These are phyloP conservation scores for Cornus florida DNA, from an alignment of 148 eudicot genomes.

Conservation along the genomic window DNA sequence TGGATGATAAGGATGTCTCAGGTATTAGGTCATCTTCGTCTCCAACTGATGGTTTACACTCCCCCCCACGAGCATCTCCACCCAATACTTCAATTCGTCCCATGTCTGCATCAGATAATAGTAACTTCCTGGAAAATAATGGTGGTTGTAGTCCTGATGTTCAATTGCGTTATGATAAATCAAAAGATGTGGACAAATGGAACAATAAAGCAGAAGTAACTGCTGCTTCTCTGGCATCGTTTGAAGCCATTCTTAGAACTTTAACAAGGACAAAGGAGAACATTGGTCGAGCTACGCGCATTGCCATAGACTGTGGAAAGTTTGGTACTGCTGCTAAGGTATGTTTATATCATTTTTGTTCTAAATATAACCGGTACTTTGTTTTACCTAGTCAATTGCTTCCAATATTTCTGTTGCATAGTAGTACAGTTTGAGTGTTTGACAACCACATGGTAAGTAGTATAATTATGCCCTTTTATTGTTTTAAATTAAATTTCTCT, in stretches of 20 bases:
- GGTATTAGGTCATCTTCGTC: conserved; percentile 37
- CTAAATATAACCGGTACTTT: neutral
- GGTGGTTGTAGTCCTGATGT: conserved; percentile 41
- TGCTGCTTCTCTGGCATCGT: conserved; percentile 64
- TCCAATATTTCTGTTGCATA: neutral
- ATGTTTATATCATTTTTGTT: conserved; percentile 8
- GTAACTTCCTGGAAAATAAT: conserved; percentile 30
- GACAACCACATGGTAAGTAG: neutral
- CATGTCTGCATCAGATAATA: conserved; percentile 31
- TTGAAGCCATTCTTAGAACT: conserved; percentile 60
- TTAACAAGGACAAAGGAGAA: conserved; percentile 88
- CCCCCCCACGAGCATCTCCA: conserved; percentile 35
- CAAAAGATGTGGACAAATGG: conserved; percentile 42
- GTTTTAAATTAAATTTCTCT: neutral
- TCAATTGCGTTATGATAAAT: conserved; percentile 35
- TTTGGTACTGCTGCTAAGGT: conserved; percentile 81
- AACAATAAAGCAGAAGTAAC: conserved; percentile 60
- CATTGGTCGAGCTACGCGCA: conserved; percentile 85
- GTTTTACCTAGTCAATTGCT: neutral
- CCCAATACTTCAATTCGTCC: conserved; percentile 29
- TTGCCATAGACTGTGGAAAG: conserved; percentile 92
- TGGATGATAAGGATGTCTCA: conserved; percentile 35
- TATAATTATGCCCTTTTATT: neutral
- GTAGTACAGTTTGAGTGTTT: neutral
- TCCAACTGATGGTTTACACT: conserved; percentile 40